Base-by-base conservation (phyloP, 148 eudicot species). In the Silene uniflora region DNA sequence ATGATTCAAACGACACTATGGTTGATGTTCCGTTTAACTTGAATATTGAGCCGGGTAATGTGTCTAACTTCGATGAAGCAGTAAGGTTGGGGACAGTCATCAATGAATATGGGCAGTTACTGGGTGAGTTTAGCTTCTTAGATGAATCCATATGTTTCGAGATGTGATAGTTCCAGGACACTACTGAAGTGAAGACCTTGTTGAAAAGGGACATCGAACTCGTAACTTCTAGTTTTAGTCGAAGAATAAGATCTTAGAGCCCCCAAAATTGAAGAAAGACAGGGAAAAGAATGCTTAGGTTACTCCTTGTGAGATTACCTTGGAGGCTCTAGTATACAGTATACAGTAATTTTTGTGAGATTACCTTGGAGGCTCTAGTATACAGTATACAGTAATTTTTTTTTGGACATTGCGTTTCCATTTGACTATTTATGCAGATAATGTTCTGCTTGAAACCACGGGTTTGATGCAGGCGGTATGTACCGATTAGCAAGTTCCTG, bases 101-200 rank as follows among this genome's bases (percentile, higher is more conserved):
- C 27, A 65, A 81, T 56, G 22, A 81, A 24, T 73, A 77, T 55
- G 81, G 84, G 54, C 55, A 73, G n/a, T 23, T 81, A 13, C 66
- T 73, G 60, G 84, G 81, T n/a, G 62, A n/a, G n/a, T n/a, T n/a
- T n/a, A n/a, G n/a, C n/a, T n/a, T n/a, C n/a, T n/a, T n/a, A n/a
- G n/a, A n/a, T 74, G 56, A 79, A 11, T 55, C 77, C 24, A 46
- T 35, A 44, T 66, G 69, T 47, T 66, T 35, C 46, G 46, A 7
- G 69, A 32, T 16, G 47, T 29, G 16, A 7, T 10, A 12, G 1
- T 17, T 24, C 35, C 39, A 63, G 35, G 16, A 25, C 24, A 63
- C 35, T 63, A 10, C 35, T 63, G 39, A 63, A 63, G 59, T 55
- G 59, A 55, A 55, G 39, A 63, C 32, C 35, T 16, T 32, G 21